phyloP scores from a whole-genome alignment of 257 asterid species.

The Penstemon newberryi region DNA sequence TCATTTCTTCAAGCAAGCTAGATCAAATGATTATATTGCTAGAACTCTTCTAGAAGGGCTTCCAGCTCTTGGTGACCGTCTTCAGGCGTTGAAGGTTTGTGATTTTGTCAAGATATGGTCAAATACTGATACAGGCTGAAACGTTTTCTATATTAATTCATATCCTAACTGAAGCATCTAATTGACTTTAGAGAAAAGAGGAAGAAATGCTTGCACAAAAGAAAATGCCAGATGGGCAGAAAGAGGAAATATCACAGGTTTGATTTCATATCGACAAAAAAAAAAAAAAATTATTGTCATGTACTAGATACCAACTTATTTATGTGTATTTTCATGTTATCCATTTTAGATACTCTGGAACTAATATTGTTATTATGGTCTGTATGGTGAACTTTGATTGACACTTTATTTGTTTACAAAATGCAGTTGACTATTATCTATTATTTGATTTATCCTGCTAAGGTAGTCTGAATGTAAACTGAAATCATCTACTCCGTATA shows the following conservation, averaged over 20 bases:
- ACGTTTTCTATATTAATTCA: conserved; percentile 24
- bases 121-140: conserved; percentile 22
- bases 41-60: conserved; percentile 80
- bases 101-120: conserved; percentile 7
- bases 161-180: conserved; percentile 33
- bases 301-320: not conserved
- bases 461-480: conserved; percentile 2
- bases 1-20: conserved; percentile 93
- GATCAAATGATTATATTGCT: conserved; percentile 79
- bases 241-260: conserved; percentile 80
- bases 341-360: not conserved
- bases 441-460: too few relatives aligned
- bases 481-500: not conserved
- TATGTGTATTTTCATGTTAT: not conserved
- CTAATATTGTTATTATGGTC: not conserved
- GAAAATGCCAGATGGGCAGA: conserved; percentile 79
- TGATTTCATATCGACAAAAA: conserved; percentile 20
- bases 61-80: conserved; percentile 89
- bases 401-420: not conserved
- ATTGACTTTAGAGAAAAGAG: conserved; percentile 63
- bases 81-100: conserved; percentile 79
- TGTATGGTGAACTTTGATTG: not conserved
- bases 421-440: not conserved
- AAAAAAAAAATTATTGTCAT: not conserved
- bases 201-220: conserved; percentile 98